Conservation (phyloP, 495 filamentous ascomycete species). For the Letharia lupina region DNA sequence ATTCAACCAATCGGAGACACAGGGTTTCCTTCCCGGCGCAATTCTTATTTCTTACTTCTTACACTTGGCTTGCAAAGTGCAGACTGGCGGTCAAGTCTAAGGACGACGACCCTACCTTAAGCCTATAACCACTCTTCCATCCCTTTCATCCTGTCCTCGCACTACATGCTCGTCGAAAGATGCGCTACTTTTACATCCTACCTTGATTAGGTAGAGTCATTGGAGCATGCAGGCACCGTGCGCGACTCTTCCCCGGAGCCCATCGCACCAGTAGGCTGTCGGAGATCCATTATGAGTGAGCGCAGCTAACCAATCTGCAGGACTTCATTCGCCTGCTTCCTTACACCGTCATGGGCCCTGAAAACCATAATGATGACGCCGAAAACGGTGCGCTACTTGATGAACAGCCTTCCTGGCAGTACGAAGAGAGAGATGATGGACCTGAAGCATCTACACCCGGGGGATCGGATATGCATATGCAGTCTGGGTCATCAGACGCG, state of each 20-base stretch:
- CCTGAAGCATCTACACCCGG: constrained; percentile 36
- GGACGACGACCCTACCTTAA: neutral
- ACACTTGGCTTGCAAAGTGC: neutral
- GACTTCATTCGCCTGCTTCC: neutral
- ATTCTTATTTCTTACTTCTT: neutral
- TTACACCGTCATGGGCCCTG: constrained; percentile 13
- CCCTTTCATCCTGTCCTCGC: neutral
- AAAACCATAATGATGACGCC: constrained; percentile 14
- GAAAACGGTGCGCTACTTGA: constrained; percentile 12
- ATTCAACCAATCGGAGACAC: constrained; percentile 5
- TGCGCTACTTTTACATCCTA: neutral
- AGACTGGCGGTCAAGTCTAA: neutral
- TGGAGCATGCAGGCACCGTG: neutral
- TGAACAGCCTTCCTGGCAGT: constrained; percentile 12
- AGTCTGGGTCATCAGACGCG: constrained; percentile 13
- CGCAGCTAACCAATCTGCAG: constrained; percentile 3
- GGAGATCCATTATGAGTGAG: neutral
- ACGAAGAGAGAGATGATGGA: constrained; percentile 31
- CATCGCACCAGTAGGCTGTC: neutral
- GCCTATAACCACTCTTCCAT: too few species aligned
- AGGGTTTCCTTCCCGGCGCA: neutral
- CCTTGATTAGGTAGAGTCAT: neutral
- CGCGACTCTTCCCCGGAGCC: neutral
- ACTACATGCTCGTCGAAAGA: neutral
- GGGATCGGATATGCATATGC: constrained; percentile 26